Conservation (phyloP, 179 eudicot species). For the Amaranthus tricolor region DNA sequence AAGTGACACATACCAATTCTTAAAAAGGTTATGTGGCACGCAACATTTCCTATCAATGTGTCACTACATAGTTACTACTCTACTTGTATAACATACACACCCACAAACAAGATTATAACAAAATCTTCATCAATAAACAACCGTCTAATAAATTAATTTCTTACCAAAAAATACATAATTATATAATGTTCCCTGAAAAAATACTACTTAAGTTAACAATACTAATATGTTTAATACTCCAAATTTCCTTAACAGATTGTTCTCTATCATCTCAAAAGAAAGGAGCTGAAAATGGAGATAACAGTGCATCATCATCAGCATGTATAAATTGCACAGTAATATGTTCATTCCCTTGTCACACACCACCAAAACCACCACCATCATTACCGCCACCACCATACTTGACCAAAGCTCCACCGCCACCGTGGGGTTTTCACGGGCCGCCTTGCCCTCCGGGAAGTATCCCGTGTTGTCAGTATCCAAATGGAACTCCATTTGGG, state of each 20-base stretch:
- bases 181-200: slow-evolving; percentile 10
- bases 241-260: slow-evolving; percentile 6
- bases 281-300: background rate
- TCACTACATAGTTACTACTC: background rate
- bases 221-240: background rate
- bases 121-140: background rate
- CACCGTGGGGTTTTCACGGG: slow-evolving; percentile 16
- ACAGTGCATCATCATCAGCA: background rate
- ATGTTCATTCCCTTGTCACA: slow-evolving; percentile 39
- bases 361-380: slow-evolving; percentile 17
- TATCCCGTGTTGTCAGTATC: slow-evolving; percentile 25
- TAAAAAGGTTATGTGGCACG: slow-evolving; percentile 4
- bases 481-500: slow-evolving; percentile 19
- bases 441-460: slow-evolving; percentile 30
- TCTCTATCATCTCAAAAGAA: slow-evolving; percentile 22
- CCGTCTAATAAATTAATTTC: background rate
- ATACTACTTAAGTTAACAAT: background rate
- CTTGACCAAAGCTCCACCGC: slow-evolving; percentile 19
- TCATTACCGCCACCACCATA: slow-evolving; percentile 8
- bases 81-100: background rate
- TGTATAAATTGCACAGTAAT: slow-evolving; percentile 29
- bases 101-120: background rate
- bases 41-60: background rate
- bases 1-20: slow-evolving; percentile 11
- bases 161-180: background rate